These are phyloP conservation scores for Mucuna pruriens DNA, from an alignment of 306 rosid genomes.

Conservation along the genomic window DNA sequence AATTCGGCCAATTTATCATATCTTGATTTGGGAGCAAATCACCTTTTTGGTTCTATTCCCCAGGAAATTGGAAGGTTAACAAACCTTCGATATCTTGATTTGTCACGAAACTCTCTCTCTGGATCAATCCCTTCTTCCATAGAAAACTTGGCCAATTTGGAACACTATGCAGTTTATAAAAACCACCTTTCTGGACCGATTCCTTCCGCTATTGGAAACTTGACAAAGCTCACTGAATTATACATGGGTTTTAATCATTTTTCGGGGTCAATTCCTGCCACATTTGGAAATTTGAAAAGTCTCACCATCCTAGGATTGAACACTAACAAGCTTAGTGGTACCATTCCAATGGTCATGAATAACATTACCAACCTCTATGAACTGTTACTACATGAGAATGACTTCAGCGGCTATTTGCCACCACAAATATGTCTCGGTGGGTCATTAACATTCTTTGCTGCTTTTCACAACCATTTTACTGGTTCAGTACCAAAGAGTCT, in stretches of 20 bases:
- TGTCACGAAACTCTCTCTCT: neutral
- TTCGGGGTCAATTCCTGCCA: conserved; percentile 29
- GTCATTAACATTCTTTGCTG: rapidly evolving
- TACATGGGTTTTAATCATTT: too few species aligned
- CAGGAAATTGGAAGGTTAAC: conserved; percentile 14
- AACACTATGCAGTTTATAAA: too few species aligned
- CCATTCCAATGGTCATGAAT: neutral
- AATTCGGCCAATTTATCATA: conserved; percentile 23
- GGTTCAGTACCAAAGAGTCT: conserved; percentile 32
- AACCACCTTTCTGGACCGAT: conserved; percentile 41
- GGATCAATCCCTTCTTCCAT: conserved; percentile 37
- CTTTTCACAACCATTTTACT: neutral
- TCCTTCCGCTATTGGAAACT: conserved; percentile 32
- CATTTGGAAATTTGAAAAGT: conserved; percentile 30
- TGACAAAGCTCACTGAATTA: too few species aligned
- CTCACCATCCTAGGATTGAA: neutral
- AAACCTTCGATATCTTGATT: too few species aligned
- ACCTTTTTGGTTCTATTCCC: neutral
- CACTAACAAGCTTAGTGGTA: conserved; percentile 16
- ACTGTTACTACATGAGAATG: neutral
- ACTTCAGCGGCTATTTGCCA: conserved; percentile 16
- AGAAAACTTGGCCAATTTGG: conserved; percentile 39
- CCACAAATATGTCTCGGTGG: neutral
- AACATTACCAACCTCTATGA: neutral
- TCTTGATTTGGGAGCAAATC: neutral